Base-by-base conservation (phyloP, 1,284 basidiomycete species). In the Ceratorhiza oryzae-sativae region DNA sequence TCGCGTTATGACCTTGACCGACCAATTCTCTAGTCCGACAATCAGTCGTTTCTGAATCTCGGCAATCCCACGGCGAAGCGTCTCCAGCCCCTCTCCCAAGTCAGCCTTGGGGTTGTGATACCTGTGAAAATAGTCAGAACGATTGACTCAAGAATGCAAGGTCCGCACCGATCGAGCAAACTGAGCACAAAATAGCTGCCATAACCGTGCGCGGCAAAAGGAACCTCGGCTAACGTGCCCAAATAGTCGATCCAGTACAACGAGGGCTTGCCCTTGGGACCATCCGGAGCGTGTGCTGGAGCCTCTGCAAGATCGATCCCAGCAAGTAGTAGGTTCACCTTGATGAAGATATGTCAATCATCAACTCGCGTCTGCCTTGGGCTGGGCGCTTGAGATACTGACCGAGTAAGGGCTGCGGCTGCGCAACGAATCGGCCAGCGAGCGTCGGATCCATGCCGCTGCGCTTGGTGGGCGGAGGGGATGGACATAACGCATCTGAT, bases 191-290 rank as follows among this genome's bases (percentile, higher is more conserved):
- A 97, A 82, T 96, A 97, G 73, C 91, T 88, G 45, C 95, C 97
- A 79, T 98, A 96, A 1, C 97, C 97, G 79, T 98, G 97, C 0
- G 95, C 95, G 6, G 90, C 96, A 80, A 96, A 99, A 0, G 96
- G 95, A 4, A 98, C 92, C 62, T 90, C 87, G 1, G 90, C 88
- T 77, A 93, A 86, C 8, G 97, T 97, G 45, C 97, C 97, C 53
- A 97, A 86, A 80, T 97, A 95, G 82, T 99, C 97, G 75, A 98
- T 85, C 95, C 96, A 98, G 83, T 96, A 98, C 4, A 98, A 86
- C 75, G 91, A 90, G 3, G 61, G 61, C 5, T 42, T 41, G 2
- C 61, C 61, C 36, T 63, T 63, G 61, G 61, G 61, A 12, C 45
- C 61, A 15, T 63, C 61, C 10, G 45, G 61, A n/a, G 61, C 61